Evolutionary conservation across 2,329 filamentous ascomycete species (phyloP).

Genomic region (Pseudomassariella vexata): DNA sequence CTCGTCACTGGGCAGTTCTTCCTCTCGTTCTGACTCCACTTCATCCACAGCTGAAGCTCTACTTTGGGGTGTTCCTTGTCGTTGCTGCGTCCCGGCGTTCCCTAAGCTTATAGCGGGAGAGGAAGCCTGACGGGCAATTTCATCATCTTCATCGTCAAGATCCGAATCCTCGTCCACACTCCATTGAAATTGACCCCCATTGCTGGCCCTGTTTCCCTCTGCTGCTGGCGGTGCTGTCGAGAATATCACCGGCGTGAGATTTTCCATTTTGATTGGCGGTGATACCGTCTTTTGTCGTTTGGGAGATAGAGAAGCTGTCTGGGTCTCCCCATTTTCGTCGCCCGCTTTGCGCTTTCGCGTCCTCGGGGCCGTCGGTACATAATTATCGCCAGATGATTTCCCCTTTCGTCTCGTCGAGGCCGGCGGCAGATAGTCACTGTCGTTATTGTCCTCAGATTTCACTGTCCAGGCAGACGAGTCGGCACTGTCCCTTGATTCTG

Average conservation of each 20-base stretch:
- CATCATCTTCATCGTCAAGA: background rate
- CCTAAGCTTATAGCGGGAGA: too few relatives aligned
- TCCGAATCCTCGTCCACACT: slow-evolving; percentile 18
- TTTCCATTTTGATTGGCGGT: background rate
- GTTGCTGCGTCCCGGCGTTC: too few relatives aligned
- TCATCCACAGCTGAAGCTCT: too few relatives aligned
- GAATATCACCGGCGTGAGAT: too few relatives aligned
- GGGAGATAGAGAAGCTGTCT: slow-evolving; percentile 10
- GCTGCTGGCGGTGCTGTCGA: slow-evolving; percentile 1
- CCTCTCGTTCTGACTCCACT: too few relatives aligned
- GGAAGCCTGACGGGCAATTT: too few relatives aligned
- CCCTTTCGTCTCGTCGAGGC: too few relatives aligned
- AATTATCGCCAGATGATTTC: too few relatives aligned
- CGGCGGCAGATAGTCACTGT: too few relatives aligned
- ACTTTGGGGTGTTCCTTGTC: background rate
- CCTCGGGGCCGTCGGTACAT: background rate
- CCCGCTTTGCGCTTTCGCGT: background rate
- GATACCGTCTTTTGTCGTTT: slow-evolving; percentile 2
- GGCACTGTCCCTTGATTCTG: too few relatives aligned
- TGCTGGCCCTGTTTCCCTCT: background rate
- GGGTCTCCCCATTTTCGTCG: slow-evolving; percentile 9
- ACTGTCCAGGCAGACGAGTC: too few relatives aligned
- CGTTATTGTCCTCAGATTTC: too few relatives aligned
- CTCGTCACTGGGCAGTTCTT: slow-evolving; percentile 18
- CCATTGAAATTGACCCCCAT: slow-evolving; percentile 21